These are phyloP conservation scores for Limnanthes douglasii DNA, from an alignment of 345 rosid genomes.

Conservation along the genomic window DNA sequence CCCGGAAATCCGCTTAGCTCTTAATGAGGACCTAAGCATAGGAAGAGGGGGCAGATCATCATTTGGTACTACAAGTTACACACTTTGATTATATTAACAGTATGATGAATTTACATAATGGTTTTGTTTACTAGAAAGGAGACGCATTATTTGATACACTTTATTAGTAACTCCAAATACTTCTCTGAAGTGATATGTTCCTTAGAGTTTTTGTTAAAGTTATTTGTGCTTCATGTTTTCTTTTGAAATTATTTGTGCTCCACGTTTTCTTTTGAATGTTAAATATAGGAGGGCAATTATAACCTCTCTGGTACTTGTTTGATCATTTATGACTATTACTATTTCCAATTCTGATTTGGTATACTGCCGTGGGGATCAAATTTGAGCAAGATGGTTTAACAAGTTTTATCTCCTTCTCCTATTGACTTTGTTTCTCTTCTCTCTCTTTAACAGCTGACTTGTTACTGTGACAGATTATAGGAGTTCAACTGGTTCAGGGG, in stretches of 20 bases:
- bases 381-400: not conserved
- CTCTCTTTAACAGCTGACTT: too few species aligned
- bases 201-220: not conserved
- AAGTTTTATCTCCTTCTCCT: not conserved
- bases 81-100: too few species aligned
- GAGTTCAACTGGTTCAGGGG: slow-evolving; percentile 72
- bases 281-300: not conserved
- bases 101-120: too few species aligned
- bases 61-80: slow-evolving; percentile 39
- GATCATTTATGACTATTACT: not conserved
- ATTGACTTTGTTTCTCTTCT: not conserved
- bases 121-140: too few species aligned
- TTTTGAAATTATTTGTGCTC: too few species aligned
- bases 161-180: too few species aligned
- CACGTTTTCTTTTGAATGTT: too few species aligned
- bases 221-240: not conserved
- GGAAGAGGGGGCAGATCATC: slow-evolving; percentile 70
- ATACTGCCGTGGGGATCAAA: not conserved
- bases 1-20: slow-evolving; percentile 95
- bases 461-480: slow-evolving; percentile 53
- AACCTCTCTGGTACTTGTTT: not conserved
- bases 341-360: not conserved
- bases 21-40: slow-evolving; percentile 82
- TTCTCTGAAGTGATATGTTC: not conserved
- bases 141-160: slow-evolving; percentile 1